phyloP scores from a whole-genome alignment of 768 basidiomycete species.

The Tubosaeta sp. region DNA sequence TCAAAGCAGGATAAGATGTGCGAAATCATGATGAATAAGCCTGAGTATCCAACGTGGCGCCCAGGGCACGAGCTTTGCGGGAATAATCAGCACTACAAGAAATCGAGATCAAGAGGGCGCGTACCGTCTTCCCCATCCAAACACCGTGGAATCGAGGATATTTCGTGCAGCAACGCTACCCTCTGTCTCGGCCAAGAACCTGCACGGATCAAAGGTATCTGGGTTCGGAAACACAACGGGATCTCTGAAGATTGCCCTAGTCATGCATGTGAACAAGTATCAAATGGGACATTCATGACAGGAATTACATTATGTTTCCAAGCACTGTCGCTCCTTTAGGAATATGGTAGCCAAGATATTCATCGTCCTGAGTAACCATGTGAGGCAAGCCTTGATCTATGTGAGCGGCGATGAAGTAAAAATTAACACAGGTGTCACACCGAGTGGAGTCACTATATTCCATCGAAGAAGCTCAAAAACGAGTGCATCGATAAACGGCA shows the following conservation, averaged over 20 bases:
- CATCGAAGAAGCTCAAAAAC: slow-evolving; percentile 11
- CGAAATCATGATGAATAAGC: not conserved
- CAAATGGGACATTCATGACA: not conserved
- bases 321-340: slow-evolving; percentile 39
- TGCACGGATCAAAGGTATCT: not conserved
- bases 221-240: not conserved
- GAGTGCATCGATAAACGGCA: slow-evolving; percentile 14
- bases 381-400: slow-evolving; percentile 26
- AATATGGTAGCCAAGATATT: slow-evolving; percentile 33
- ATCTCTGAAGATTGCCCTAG: slow-evolving; percentile 1
- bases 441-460: slow-evolving; percentile 11
- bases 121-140: not conserved
- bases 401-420: not conserved
- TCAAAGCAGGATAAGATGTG: slow-evolving; percentile 2
- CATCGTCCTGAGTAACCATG: slow-evolving; percentile 33
- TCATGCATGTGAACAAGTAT: not conserved
- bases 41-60: not conserved
- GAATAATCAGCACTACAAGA: not conserved
- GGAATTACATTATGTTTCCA: slow-evolving; percentile 36
- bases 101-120: no score
- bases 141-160: not conserved
- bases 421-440: not conserved
- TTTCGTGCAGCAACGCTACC: not conserved
- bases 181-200: not conserved
- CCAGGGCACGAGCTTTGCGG: not conserved